These are phyloP conservation scores for Eucalyptus tenuipes DNA, from an alignment of 345 rosid genomes.

Conservation along the genomic window DNA sequence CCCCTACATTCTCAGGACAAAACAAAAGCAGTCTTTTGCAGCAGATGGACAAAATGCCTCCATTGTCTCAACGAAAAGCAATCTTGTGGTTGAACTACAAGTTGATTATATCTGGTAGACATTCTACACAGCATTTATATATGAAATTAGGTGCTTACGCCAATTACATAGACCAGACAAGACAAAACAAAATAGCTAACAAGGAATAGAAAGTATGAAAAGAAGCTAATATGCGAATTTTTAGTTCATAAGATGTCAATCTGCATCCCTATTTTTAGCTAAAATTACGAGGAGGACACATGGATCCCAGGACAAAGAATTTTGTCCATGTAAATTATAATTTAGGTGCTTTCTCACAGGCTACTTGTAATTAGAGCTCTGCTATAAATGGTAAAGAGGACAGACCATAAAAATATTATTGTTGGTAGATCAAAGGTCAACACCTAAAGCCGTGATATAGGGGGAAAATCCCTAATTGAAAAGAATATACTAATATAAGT, in stretches of 20 bases:
- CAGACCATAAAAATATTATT: background rate
- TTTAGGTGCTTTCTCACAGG: background rate
- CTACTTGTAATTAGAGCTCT: background rate
- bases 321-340: background rate
- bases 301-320: background rate
- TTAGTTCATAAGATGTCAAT: background rate
- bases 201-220: background rate
- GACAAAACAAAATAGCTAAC: background rate
- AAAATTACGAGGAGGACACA: background rate
- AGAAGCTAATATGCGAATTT: background rate
- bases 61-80: background rate
- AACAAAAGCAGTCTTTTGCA: background rate
- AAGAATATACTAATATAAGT: background rate
- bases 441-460: background rate
- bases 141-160: background rate
- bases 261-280: background rate
- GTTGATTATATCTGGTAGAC: background rate
- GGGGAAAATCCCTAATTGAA: background rate
- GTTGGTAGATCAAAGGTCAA: background rate
- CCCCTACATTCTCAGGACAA: background rate
- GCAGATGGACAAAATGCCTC: background rate
- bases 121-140: background rate
- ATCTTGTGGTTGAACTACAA: background rate
- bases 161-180: background rate
- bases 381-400: background rate